Evolutionary conservation across 345 rosid genomes (phyloP).

Genomic region (Erysimum cheiranthoides): DNA sequence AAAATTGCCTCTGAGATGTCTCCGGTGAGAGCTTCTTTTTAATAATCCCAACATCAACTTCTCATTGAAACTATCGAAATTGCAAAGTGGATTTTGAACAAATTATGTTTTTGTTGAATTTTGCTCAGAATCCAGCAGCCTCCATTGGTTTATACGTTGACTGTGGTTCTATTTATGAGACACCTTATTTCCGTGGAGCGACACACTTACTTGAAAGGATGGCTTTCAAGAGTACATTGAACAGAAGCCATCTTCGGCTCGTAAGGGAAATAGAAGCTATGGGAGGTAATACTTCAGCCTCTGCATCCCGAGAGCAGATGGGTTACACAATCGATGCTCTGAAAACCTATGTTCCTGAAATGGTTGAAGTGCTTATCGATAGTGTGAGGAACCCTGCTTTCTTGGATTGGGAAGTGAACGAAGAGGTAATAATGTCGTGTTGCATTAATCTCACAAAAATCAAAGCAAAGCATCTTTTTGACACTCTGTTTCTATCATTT

Average conservation of each 20-base stretch:
- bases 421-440: constrained; percentile 56
- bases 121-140: constrained; percentile 72
- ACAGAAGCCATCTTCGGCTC: constrained; percentile 77
- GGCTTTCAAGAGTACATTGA: constrained; percentile 89
- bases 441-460: neutral
- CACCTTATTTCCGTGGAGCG: constrained; percentile 68
- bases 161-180: constrained; percentile 78
- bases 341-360: constrained; percentile 84
- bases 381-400: constrained; percentile 90
- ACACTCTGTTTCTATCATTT: neutral
- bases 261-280: constrained; percentile 88
- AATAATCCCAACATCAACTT: neutral
- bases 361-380: constrained; percentile 90
- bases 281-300: constrained; percentile 76
- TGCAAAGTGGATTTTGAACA: constrained; percentile 35
- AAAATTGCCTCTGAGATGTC: constrained; percentile 64
- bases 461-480: neutral
- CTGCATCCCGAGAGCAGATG: constrained; percentile 89
- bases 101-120: constrained; percentile 32
- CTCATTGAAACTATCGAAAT: neutral
- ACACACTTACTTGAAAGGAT: constrained; percentile 85
- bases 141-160: constrained; percentile 81
- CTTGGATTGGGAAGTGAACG: constrained; percentile 92
- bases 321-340: constrained; percentile 89
- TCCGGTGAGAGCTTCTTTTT: constrained; percentile 44